These are phyloP conservation scores for Odontarrhena argentea DNA, from an alignment of 345 rosid genomes.

Conservation along the genomic window DNA sequence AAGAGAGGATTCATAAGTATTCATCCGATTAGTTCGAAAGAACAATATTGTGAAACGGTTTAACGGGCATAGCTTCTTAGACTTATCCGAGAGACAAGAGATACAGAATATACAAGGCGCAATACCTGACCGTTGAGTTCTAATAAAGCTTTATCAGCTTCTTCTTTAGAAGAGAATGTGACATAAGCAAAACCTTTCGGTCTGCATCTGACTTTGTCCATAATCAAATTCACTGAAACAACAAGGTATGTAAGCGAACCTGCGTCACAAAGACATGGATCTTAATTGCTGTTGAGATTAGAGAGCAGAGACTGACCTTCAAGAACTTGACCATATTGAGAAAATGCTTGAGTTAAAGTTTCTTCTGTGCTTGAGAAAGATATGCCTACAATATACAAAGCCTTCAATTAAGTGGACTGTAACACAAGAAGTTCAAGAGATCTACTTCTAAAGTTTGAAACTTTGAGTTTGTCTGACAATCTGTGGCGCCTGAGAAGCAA, in stretches of 20 bases:
- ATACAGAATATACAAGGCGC: not conserved
- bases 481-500: not conserved
- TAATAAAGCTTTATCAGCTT: slow-evolving; percentile 53
- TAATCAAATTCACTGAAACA: slow-evolving; percentile 48
- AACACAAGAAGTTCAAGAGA: slow-evolving; percentile 21
- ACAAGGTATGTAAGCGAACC: not conserved
- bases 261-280: not conserved
- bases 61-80: not conserved
- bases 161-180: slow-evolving; percentile 49
- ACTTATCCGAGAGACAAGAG: not conserved
- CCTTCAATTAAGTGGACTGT: not conserved
- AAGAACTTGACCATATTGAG: slow-evolving; percentile 57
- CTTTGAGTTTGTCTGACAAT: not conserved
- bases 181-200: slow-evolving; percentile 68
- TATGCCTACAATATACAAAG: slow-evolving; percentile 43
- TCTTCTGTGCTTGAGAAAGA: slow-evolving; percentile 56
- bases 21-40: not conserved
- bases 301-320: slow-evolving; percentile 43
- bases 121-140: slow-evolving; percentile 64
- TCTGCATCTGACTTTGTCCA: slow-evolving; percentile 45
- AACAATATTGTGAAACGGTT: not conserved
- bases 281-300: slow-evolving; percentile 8
- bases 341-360: slow-evolving; percentile 51
- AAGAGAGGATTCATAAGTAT: not conserved
- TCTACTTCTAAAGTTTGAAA: slow-evolving; percentile 11